Evolutionary conservation across 306 rosid genomes (phyloP).

Genomic region (Lotus japonicus): DNA sequence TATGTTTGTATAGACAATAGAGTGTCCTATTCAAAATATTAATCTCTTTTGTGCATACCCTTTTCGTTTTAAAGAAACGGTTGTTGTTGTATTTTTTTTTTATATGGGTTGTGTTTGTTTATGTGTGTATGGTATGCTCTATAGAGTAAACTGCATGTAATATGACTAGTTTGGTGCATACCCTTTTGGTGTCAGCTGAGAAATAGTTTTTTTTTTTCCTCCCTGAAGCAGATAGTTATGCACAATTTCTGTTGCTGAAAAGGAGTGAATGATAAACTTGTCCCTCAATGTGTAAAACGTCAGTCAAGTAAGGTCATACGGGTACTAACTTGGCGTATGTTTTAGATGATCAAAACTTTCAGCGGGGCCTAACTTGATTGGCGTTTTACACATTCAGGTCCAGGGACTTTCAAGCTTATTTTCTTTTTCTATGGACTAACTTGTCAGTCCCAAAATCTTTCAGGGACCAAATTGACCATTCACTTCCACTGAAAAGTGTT

Average conservation of each 20-base stretch:
- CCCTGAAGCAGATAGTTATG: not conserved
- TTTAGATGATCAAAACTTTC: too few relatives aligned
- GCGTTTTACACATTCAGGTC: too few relatives aligned
- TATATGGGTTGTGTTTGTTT: not conserved
- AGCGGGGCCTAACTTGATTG: too few relatives aligned
- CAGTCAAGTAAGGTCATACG: too few relatives aligned
- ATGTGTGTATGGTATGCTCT: not conserved
- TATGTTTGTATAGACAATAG: not conserved
- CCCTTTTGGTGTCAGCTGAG: conserved; percentile 10
- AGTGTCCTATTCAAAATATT: not conserved
- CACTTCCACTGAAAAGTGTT: not conserved
- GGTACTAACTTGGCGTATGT: too few relatives aligned
- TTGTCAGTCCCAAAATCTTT: too few relatives aligned
- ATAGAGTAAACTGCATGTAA: not conserved
- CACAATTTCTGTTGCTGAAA: not conserved
- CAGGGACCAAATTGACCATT: too few relatives aligned
- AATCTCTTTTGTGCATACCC: not conserved
- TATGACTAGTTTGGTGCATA: not conserved
- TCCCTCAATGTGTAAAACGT: too few relatives aligned
- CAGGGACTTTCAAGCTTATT: too few relatives aligned
- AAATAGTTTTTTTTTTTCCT: not conserved
- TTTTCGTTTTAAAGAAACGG: not conserved
- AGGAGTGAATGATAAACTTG: too few relatives aligned
- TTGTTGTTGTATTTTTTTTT: not conserved
- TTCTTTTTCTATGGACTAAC: too few relatives aligned